Evolutionary conservation across 176 grass and related monocot genomes (phyloP).

Genomic region (Aegilops sharonensis): DNA sequence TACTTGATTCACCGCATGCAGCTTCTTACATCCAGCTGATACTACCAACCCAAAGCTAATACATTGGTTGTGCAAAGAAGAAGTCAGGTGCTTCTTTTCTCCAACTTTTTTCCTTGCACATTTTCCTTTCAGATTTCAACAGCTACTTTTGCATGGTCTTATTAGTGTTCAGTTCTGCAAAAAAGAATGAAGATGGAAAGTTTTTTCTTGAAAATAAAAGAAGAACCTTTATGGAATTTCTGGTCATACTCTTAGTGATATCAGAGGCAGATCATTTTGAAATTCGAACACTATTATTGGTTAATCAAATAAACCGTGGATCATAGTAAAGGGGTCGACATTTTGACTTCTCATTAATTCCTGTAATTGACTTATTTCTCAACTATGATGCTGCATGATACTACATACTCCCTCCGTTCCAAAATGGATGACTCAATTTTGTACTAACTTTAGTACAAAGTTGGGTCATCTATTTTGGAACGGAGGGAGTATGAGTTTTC

Average conservation of each 20-base stretch:
- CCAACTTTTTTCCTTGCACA: constrained; percentile 11
- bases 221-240: neutral
- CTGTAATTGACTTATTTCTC: neutral
- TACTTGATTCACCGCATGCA: constrained; percentile 34
- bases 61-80: constrained; percentile 88
- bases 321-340: too few species aligned
- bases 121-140: constrained; percentile 8
- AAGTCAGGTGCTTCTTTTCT: constrained; percentile 64
- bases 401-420: neutral
- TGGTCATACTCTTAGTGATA: neutral
- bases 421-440: too few species aligned
- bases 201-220: constrained; percentile 27
- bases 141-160: constrained; percentile 22
- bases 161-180: neutral
- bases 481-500: neutral
- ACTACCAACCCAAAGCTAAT: constrained; percentile 71
- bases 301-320: neutral
- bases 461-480: too few species aligned
- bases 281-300: neutral
- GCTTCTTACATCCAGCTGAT: constrained; percentile 94
- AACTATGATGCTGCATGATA: neutral
- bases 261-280: neutral
- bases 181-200: neutral
- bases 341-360: too few species aligned
- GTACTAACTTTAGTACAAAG: too few species aligned